Base-by-base conservation (phyloP, 1,284 basidiomycete genomes). In the Filobasidium uniguttulatum region DNA sequence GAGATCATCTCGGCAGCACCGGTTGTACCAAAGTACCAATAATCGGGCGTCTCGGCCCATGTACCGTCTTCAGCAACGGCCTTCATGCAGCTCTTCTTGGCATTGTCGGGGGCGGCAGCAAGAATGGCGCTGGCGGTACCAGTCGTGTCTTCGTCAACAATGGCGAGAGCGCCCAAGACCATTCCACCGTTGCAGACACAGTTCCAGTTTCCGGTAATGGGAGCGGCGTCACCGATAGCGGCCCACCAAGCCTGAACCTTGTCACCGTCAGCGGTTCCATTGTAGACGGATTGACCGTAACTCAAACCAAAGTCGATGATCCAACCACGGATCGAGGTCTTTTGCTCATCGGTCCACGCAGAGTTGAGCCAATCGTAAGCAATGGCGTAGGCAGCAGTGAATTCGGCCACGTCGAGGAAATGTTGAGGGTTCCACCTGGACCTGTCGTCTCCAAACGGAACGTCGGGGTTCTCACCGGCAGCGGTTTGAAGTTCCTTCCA, bases 281-380 rank as follows among this genome's bases (percentile, higher is more conserved):
- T 64, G 57, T 67, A 66, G 22, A 51, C 38, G 50, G 70, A 66
- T 33, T 69, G 53, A 59, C 85, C 87, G 43, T 73, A 78, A 50
- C 69, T 66, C 19, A 96, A 77, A 59, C 89, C 94, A 58, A 84
- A 82, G 54, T 75, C 72, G 69, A 89, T 75, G 68, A 98, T 81
- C 26, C 82, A 83, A 62, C 67, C 73, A 59, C 79, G 76, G 58
- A 98, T 85, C 51, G 74, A 71, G 36, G 67, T 71, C 64, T 81
- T 81, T 70, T 94, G 85, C 4, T 79, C 75, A 28, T 74, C 67
- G 6, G 77, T 79, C 85, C 86, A 94, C 52, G 78, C 74, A 52
- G 93, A 82, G 69, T 94, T 83, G 49, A 98, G 70, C 77, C 77
- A 99, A 68, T 99, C 94, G 63, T 97, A 99, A 2, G 82, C 94